Conservation (phyloP, 208 protist species). For the Phytomonas francai region DNA sequence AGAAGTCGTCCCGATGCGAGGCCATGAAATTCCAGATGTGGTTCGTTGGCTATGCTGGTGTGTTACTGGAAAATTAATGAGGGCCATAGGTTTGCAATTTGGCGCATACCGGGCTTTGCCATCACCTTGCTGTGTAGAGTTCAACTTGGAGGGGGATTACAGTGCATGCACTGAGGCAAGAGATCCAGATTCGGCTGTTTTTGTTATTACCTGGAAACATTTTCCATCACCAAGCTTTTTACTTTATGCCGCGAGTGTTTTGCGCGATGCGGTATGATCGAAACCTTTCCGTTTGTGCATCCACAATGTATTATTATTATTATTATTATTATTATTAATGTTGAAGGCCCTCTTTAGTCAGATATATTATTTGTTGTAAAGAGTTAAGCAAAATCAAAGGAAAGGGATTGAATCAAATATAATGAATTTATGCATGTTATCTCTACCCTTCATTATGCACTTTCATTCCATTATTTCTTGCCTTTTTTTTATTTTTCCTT, state of each 20-base stretch:
- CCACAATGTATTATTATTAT: not conserved
- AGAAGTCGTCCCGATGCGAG: not conserved
- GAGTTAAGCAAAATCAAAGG: not conserved
- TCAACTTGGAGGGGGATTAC: not conserved
- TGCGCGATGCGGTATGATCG: not conserved
- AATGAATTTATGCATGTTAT: not conserved
- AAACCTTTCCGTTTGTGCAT: not conserved
- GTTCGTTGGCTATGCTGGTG: conserved; percentile 11
- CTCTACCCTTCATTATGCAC: not conserved
- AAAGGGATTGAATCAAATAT: not conserved
- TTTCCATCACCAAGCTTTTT: conserved; percentile 1
- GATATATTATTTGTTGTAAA: not conserved
- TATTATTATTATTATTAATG: not conserved
- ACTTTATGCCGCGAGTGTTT: not conserved
- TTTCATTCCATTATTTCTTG: conserved; percentile 1
- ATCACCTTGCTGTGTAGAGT: not conserved
- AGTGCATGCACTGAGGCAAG: not conserved
- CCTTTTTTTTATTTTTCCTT: not conserved
- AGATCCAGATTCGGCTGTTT: not conserved
- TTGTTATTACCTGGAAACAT: not conserved
- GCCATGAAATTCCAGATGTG: not conserved
- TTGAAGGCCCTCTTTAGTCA: not conserved
- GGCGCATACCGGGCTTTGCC: not conserved
- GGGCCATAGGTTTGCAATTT: conserved; percentile 3
- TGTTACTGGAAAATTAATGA: conserved; percentile 9